Evolutionary conservation across 148 eudicot species (phyloP), one percentile per base, ranked within the genome.

Genomic region (Oxyria digyna): DNA sequence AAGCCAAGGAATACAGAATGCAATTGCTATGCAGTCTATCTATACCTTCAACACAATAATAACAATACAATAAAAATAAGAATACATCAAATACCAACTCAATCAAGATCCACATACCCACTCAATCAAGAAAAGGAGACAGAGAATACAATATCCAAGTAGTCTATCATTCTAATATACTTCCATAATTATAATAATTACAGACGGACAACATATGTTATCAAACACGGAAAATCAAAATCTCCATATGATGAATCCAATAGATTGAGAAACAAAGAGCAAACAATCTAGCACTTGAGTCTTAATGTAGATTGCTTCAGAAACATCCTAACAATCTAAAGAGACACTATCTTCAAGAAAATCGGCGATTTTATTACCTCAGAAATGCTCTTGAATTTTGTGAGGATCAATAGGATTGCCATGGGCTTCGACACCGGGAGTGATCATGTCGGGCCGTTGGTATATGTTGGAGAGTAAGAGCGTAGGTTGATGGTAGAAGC

Each of bases 401-500:
- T 79, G 79, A 37, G 93, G 93, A 76, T 87, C 86, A 45, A 87
- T 80, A 3, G 89, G 87, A 15, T 80, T 77, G 18, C 93, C 87
- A 66, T 79, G 84, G 68, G 81, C 84, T 69, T 85, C 93, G 42
- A 85, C 89, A 18, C 87, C 87, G 20, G 93, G 93, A 24, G 87
- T 87, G 40, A 87, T 87, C 87, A 85, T 85, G 59, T 87, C 92
- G 11, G 89, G 89, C 0, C 92, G 79, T 62, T 85, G 89, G 43
- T 87, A 87, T 89, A 87, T 87, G 52, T 87, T 87, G 6, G 89
- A 83, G 1, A 87, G 78, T 48, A 87, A 54, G 14, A 87, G 73
- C 1, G 93, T 85, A 3, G 89, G 87, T n/a, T n/a, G n/a, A n/a
- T n/a, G n/a, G n/a, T n/a, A n/a, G n/a, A n/a, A n/a, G n/a, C n/a